Evolutionary conservation across 2,329 filamentous ascomycete genomes (phyloP).

Genomic region (Sphaerulina vaccinii): DNA sequence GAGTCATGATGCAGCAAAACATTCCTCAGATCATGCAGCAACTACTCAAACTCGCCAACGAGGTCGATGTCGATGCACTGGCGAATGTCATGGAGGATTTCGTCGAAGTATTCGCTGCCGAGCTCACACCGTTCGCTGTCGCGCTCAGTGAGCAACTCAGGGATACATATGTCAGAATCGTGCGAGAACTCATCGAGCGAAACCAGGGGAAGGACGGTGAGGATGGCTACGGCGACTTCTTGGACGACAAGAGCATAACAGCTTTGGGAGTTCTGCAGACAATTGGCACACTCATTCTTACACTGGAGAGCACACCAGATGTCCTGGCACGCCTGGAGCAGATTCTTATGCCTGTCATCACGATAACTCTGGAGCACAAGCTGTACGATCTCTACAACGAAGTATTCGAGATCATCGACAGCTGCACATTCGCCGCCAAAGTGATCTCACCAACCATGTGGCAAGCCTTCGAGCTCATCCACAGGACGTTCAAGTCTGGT

Average conservation of each 20-base stretch:
- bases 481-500: constrained; percentile 94
- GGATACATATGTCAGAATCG: constrained; percentile 92
- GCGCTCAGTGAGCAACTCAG: constrained; percentile 92
- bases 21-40: constrained; percentile 99
- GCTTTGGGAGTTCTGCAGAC: constrained; percentile 94
- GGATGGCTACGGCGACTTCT: constrained; percentile 80
- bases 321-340: constrained; percentile 92
- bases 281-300: constrained; percentile 94
- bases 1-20: constrained; percentile 92
- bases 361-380: constrained; percentile 94
- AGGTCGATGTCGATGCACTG: constrained; percentile 94
- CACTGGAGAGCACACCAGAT: constrained; percentile 93
- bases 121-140: constrained; percentile 94
- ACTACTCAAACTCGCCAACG: constrained; percentile 91
- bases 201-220: constrained; percentile 75
- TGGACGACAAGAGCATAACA: constrained; percentile 98
- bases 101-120: constrained; percentile 95
- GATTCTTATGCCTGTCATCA: constrained; percentile 95
- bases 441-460: constrained; percentile 95
- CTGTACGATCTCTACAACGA: constrained; percentile 97
- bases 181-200: constrained; percentile 86
- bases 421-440: constrained; percentile 97
- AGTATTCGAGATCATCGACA: constrained; percentile 98
- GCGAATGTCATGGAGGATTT: constrained; percentile 99
- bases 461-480: constrained; percentile 95